These are phyloP conservation scores for Dactylellina parvicollis DNA, from an alignment of 2,329 filamentous ascomycete genomes.

Conservation along the genomic window DNA sequence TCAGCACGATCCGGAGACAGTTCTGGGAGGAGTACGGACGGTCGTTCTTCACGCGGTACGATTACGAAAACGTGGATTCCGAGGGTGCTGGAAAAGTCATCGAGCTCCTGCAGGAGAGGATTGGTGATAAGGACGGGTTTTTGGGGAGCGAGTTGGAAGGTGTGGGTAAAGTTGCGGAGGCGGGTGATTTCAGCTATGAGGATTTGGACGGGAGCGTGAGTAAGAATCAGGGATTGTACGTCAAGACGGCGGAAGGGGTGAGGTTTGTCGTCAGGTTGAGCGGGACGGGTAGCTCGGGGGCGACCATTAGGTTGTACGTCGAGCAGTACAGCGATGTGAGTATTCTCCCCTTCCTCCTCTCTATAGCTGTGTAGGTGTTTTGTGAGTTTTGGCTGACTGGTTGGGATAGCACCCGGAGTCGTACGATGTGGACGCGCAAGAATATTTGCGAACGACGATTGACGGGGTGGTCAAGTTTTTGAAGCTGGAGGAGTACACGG, in stretches of 20 bases:
- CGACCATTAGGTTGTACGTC: constrained; percentile 95
- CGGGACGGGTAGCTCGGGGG: constrained; percentile 92
- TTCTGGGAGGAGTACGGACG: constrained; percentile 97
- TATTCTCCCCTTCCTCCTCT: constrained; percentile 8
- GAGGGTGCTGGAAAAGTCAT: constrained; percentile 92
- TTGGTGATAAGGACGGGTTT: constrained; percentile 77
- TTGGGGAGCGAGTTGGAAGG: constrained; percentile 79
- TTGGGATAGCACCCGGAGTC: constrained; percentile 73
- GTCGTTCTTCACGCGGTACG: constrained; percentile 98
- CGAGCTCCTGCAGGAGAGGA: constrained; percentile 74
- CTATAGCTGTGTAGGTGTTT: too few relatives aligned
- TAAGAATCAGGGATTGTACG: constrained; percentile 94
- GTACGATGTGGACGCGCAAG: constrained; percentile 85
- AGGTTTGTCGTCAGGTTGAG: constrained; percentile 94
- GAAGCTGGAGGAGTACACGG: constrained; percentile 92
- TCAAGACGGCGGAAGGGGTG: constrained; percentile 92
- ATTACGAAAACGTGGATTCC: constrained; percentile 94
- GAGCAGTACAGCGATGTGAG: constrained; percentile 82
- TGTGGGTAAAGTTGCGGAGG: constrained; percentile 76
- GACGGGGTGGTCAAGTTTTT: constrained; percentile 83
- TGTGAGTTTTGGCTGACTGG: constrained; percentile 36
- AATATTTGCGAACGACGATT: constrained; percentile 91
- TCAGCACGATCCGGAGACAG: constrained; percentile 93
- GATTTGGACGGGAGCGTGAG: constrained; percentile 97
- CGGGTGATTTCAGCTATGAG: constrained; percentile 97